Percentiles rank a stretch among this genome's conserved stretches.
phyloP scores from a whole-genome alignment of 2,329 filamentous ascomycete species.

The Thelonectria olida region DNA sequence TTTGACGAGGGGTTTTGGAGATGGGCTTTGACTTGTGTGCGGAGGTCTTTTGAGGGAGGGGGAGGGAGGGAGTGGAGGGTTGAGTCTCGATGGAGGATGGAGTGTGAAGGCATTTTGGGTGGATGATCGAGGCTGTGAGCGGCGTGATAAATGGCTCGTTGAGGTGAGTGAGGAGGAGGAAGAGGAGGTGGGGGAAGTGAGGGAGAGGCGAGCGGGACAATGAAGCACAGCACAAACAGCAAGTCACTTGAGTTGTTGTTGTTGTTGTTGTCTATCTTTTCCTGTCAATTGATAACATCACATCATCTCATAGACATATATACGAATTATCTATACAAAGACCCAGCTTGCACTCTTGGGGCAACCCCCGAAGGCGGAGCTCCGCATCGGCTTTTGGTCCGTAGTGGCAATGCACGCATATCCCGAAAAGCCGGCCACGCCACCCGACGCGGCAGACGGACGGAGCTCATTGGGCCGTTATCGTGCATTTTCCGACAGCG shows the following conservation, averaged over 20 bases:
- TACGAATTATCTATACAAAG: not conserved
- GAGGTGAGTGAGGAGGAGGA: no score
- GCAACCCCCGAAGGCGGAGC: not conserved
- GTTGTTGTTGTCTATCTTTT: no score
- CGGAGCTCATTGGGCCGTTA: not conserved
- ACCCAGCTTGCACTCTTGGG: not conserved
- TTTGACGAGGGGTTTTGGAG: conserved; percentile 23
- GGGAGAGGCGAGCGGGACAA: not conserved
- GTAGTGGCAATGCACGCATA: not conserved
- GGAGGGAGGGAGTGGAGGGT: conserved; percentile 24
- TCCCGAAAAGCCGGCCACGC: not conserved
- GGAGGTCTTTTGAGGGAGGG: conserved; percentile 18
- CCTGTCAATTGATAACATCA: not conserved
- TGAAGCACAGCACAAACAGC: no score
- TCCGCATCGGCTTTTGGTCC: not conserved
- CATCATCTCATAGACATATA: not conserved
- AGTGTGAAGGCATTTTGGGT: conserved; percentile 12
- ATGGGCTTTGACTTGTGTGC: conserved; percentile 13
- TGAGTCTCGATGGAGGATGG: conserved; percentile 10
- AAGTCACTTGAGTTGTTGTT: no score
- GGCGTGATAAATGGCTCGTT: not conserved
- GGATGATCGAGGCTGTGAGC: not conserved
- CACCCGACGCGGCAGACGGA: not conserved
- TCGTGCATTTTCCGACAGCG: not conserved
- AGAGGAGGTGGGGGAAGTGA: no score